Evolutionary conservation across 129 eudicot species (phyloP).

Genomic region (Flaveria ramosissima): DNA sequence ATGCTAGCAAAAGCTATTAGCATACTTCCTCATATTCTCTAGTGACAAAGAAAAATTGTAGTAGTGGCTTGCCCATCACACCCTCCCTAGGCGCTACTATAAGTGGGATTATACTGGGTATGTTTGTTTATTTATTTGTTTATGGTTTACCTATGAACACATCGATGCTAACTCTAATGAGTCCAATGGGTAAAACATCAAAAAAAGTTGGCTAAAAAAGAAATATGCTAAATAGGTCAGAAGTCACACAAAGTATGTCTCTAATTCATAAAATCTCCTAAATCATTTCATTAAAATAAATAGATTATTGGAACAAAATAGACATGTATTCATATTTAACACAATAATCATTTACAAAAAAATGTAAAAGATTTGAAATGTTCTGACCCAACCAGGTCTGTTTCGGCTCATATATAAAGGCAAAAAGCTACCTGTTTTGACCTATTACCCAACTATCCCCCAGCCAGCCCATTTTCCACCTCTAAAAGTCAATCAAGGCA

Average conservation of each 20-base stretch:
- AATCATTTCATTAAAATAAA: neutral
- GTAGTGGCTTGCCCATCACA: neutral
- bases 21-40: slow-evolving; percentile 22
- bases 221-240: neutral
- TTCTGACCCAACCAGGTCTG: neutral
- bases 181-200: neutral
- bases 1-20: neutral
- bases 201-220: neutral
- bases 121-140: too few relatives aligned
- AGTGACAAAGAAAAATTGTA: neutral
- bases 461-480: neutral
- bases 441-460: neutral
- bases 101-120: neutral
- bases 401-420: neutral
- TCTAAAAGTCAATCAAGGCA: neutral
- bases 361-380: neutral
- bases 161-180: neutral
- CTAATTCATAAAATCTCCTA: slow-evolving; percentile 1
- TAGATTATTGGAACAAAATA: neutral
- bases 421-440: neutral
- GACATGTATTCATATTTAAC: neutral
- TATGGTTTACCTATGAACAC: neutral
- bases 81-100: neutral
- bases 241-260: neutral
- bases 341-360: neutral